Conservation (phyloP, 257 asterid species). For the Gentiana dahurica region DNA sequence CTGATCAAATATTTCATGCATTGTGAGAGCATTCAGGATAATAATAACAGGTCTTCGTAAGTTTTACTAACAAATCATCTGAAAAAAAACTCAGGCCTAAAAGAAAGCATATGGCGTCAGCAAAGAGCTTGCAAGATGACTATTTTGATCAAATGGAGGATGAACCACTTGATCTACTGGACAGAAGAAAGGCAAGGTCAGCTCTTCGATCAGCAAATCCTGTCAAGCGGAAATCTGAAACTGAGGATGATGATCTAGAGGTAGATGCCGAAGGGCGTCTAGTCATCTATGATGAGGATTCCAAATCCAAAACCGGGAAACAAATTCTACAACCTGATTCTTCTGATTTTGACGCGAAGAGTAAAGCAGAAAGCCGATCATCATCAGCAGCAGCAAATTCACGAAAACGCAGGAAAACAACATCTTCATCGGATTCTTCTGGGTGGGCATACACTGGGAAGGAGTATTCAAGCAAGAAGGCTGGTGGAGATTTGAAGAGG, state of each 20-base stretch:
- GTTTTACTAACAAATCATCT: not conserved
- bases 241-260: conserved; percentile 63
- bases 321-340: conserved; percentile 13
- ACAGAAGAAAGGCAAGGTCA: conserved; percentile 59
- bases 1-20: not conserved
- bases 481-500: conserved; percentile 73
- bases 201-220: conserved; percentile 64
- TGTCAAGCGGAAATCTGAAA: conserved; percentile 36
- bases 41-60: not conserved
- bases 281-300: conserved; percentile 40
- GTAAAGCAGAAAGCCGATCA: conserved; percentile 39
- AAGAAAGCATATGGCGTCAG: conserved; percentile 32
- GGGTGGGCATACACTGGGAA: conserved; percentile 91
- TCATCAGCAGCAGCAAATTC: conserved; percentile 25
- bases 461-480: conserved; percentile 88
- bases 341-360: conserved; percentile 35
- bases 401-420: conserved; percentile 45
- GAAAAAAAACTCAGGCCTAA: conserved; percentile 66
- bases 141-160: conserved; percentile 65
- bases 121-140: conserved; percentile 81
- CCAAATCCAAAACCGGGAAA: conserved; percentile 37
- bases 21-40: not conserved
- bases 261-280: conserved; percentile 80
- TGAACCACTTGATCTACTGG: conserved; percentile 92
- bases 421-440: conserved; percentile 40